A percentile compares a stretch with the other conserved stretches of the same genome.
These are phyloP conservation scores for Fusarium pseudograminearum DNA, from an alignment of 2,329 filamentous ascomycete genomes.

Conservation along the genomic window DNA sequence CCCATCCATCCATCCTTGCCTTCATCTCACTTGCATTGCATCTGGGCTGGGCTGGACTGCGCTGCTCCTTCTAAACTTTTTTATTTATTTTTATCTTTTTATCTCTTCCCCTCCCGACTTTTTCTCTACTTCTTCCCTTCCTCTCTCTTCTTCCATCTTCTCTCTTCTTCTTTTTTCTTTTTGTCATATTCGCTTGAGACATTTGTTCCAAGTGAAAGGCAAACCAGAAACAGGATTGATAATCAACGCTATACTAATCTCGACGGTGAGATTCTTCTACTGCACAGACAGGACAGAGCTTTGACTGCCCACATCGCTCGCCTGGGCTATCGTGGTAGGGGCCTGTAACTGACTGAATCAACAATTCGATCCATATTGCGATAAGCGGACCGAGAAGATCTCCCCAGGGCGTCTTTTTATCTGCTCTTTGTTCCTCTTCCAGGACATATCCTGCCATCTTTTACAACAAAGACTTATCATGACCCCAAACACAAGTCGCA, in stretches of 20 bases:
- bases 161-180: slow-evolving; percentile 12
- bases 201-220: slow-evolving; percentile 39
- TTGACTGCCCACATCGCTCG: slow-evolving; percentile 23
- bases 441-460: slow-evolving; percentile 27
- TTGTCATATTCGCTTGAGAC: slow-evolving; percentile 37
- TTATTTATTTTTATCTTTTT: slow-evolving; percentile 12
- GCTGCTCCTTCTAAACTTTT: background rate
- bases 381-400: slow-evolving; percentile 39
- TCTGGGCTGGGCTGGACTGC: slow-evolving; percentile 8
- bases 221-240: slow-evolving; percentile 25
- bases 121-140: slow-evolving; percentile 3
- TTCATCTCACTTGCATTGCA: slow-evolving; percentile 38
- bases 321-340: slow-evolving; percentile 30
- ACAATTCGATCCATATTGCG: slow-evolving; percentile 12
- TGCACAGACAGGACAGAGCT: slow-evolving; percentile 12
- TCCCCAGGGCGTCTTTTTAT: slow-evolving; percentile 19
- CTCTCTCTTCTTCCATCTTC: slow-evolving; percentile 9
- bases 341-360: slow-evolving; percentile 14
- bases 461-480: slow-evolving; percentile 53
- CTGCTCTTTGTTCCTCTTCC: slow-evolving; percentile 34
- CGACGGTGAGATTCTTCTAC: slow-evolving; percentile 27
- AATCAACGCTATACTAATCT: slow-evolving; percentile 10
- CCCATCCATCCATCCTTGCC: slow-evolving; percentile 18
- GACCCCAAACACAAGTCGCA: slow-evolving; percentile 54
- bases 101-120: slow-evolving; percentile 10